A percentile compares a stretch with the other conserved stretches of the same genome.
Evolutionary conservation across 176 grass and related monocot species (phyloP).

Genomic region (Otatea glauca): DNA sequence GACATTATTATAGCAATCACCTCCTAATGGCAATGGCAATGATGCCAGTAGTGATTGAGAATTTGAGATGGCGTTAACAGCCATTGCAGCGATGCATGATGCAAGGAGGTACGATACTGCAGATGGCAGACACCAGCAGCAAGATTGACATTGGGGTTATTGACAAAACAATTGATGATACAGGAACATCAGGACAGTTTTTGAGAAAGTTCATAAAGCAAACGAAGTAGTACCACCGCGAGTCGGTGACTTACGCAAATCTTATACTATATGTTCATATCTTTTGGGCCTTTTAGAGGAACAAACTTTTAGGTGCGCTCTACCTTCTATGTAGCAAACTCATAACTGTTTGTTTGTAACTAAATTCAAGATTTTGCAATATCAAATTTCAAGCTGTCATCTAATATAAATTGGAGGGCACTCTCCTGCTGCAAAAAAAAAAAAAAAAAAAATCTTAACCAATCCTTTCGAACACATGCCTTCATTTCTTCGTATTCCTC

Average conservation of each 20-base stretch:
- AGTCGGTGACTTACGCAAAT: not conserved
- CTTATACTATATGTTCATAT: not conserved
- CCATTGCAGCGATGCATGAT: not conserved
- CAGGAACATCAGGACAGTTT: not conserved
- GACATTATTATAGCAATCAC: not conserved
- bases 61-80: not conserved
- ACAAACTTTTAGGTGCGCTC: too few relatives aligned
- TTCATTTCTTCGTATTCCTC: not conserved
- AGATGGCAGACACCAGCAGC: not conserved
- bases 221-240: not conserved
- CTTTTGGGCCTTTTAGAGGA: too few relatives aligned
- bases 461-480: not conserved
- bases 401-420: not conserved
- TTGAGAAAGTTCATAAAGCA: not conserved
- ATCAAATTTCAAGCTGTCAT: not conserved
- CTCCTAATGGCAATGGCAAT: conserved; percentile 11
- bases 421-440: not conserved
- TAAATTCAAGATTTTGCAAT: not conserved
- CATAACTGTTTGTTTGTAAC: not conserved
- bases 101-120: not conserved
- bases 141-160: not conserved
- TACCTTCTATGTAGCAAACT: not conserved
- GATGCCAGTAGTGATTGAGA: not conserved
- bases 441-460: not conserved
- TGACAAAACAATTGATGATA: not conserved